phyloP scores from a whole-genome alignment of 176 grass and related monocot species.

The Sorghum bicolor region Sorghum_bicolor_NCBIv3 NC_012879.2:59158501-59159000 shows the following conservation, averaged over 20 bases:
- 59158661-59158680: constrained; percentile 53
- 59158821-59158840: constrained; percentile 18
- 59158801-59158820: constrained; percentile 10
- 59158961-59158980: too few species aligned
- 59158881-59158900: constrained; percentile 6
- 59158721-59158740: constrained; percentile 30
- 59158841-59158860: constrained; percentile 14
- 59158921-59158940: constrained; percentile 28
- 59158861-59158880: constrained; percentile 22
- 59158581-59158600: constrained; percentile 22
- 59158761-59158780: constrained; percentile 77
- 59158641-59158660: constrained; percentile 64
- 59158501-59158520: constrained; percentile 79
- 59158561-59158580: constrained; percentile 15
- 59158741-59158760: constrained; percentile 42
- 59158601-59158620: constrained; percentile 67
- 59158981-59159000: too few species aligned
- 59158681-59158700: constrained; percentile 54
- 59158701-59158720: constrained; percentile 57
- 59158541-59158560: constrained; percentile 24
- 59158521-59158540: constrained; percentile 22
- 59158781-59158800: constrained; percentile 81
- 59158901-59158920: constrained; percentile 22
- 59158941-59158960: too few species aligned
- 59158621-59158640: constrained; percentile 72